phyloP scores from a whole-genome alignment of 441 rosid species.

The Macaranga tanarius region DNA sequence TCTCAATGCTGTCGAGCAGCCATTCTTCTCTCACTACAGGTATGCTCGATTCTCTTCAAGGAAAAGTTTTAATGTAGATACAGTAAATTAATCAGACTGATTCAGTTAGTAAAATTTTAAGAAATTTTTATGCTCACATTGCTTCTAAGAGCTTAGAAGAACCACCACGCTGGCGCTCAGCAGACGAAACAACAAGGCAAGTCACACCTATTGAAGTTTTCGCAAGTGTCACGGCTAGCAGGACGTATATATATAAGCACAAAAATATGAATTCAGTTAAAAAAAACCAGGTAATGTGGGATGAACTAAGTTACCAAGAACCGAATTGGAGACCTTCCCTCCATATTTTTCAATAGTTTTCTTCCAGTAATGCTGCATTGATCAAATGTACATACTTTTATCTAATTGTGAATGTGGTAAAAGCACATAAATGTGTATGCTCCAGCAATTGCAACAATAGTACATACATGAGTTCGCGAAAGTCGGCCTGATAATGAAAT shows the following conservation, averaged over 20 bases:
- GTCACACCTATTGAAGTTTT: slow-evolving; percentile 37
- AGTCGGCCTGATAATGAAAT: slow-evolving; percentile 69
- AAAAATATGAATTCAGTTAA: background rate
- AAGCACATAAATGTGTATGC: background rate
- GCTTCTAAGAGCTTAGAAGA: slow-evolving; percentile 67
- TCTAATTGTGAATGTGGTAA: background rate
- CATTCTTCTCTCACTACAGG: slow-evolving; percentile 66
- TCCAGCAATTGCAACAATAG: background rate
- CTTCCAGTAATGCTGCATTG: slow-evolving; percentile 62
- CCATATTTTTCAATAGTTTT: slow-evolving; percentile 56
- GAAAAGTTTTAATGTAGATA: no score
- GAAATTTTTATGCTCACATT: slow-evolving; percentile 43
- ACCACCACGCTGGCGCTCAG: slow-evolving; percentile 68
- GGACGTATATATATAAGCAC: background rate
- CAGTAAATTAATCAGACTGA: no score
- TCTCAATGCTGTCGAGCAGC: slow-evolving; percentile 70
- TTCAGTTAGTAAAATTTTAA: background rate
- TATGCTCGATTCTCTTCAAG: slow-evolving; percentile 52
- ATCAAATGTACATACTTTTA: background rate
- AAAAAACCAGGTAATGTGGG: background rate
- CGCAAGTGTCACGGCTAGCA: background rate
- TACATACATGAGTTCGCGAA: slow-evolving; percentile 61
- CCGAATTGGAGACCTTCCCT: slow-evolving; percentile 58
- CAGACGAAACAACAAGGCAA: slow-evolving; percentile 60
- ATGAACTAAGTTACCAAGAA: slow-evolving; percentile 38